Conservation (phyloP, 2,329 filamentous ascomycete species). For the Microdochium bolleyi region DNA sequence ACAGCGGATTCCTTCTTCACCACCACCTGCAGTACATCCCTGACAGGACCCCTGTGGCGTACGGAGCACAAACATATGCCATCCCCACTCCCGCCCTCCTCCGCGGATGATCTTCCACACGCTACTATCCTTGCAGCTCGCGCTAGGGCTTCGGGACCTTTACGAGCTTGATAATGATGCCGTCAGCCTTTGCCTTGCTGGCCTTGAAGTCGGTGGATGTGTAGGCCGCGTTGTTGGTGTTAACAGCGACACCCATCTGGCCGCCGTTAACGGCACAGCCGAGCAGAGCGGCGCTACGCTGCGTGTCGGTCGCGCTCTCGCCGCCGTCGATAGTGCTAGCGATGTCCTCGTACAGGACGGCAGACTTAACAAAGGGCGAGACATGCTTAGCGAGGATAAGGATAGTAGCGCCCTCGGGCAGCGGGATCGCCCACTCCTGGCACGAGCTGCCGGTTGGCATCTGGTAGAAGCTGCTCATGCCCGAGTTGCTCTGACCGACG, state of each 20-base stretch:
- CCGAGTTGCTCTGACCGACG: conserved; percentile 1
- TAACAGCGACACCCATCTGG: conserved; percentile 8
- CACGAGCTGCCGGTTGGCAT: neutral
- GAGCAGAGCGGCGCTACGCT: conserved; percentile 9
- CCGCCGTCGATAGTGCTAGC: neutral
- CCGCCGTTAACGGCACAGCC: conserved; percentile 19
- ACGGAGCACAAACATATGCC: no score
- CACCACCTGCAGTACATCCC: no score
- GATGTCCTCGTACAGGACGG: neutral
- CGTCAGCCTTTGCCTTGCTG: neutral
- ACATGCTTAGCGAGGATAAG: neutral
- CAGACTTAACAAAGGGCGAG: neutral
- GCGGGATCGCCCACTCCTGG: neutral
- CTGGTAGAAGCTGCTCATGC: neutral
- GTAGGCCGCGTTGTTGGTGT: conserved; percentile 9
- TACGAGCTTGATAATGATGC: conserved; percentile 8
- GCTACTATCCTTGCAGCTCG: no score
- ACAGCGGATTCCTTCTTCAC: no score
- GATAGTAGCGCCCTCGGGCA: neutral
- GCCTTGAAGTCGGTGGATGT: neutral
- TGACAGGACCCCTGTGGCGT: no score
- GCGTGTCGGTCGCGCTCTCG: conserved; percentile 1
- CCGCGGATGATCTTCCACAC: no score
- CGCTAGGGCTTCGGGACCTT: no score
- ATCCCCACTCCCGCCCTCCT: no score